Base-by-base conservation (phyloP, 805 yeast genomes). In the Myxozyma geophila region DNA sequence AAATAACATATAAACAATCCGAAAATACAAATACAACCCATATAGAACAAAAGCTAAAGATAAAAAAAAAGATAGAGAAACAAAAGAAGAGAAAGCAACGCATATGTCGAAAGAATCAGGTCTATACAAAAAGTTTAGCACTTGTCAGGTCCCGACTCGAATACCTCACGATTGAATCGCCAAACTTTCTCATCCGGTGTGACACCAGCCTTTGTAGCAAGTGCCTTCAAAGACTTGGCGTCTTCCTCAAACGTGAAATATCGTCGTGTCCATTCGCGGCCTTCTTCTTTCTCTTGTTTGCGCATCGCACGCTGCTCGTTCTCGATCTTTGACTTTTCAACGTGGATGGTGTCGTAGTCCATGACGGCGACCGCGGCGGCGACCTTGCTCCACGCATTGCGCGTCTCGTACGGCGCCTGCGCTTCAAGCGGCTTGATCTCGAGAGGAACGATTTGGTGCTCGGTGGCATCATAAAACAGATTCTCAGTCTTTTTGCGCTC, bases 301-400 rank as follows among this genome's bases (percentile, higher is more conserved):
- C 98, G 85, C 76, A 88, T 74, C 52, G 85, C 92, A 74, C 99
- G 87, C 80, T 93, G 98, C 28, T 80, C 83, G 72, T 89, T 88
- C 79, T 93, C 99, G 69, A 95, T 82, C 73, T 80, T 78, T 15
- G 92, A 80, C 80, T 93, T 93, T 72, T 88, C 89, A 67, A 80
- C 78, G 73, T 87, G 87, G 70, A 93, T 92, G 67, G 82, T 76
- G 70, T 89, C 90, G 77, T 83, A 90, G 75, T 92, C 88, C 51
- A 93, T 89, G 23, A 78, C 76, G 62, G 82, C 84, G 71, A 92
- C 88, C 15, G 98, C 98, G 9, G 82, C 90, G 0, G 98, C 96
- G 33, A 95, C 98, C 68, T 86, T 83, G 57, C 74, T 71, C 99
- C 99, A 93, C 13, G 98, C 98, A 71, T 80, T 85, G 78, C 97